Evolutionary conservation across 2,329 filamentous ascomycete species (phyloP).

Genomic region (Beauveria bassiana): DNA sequence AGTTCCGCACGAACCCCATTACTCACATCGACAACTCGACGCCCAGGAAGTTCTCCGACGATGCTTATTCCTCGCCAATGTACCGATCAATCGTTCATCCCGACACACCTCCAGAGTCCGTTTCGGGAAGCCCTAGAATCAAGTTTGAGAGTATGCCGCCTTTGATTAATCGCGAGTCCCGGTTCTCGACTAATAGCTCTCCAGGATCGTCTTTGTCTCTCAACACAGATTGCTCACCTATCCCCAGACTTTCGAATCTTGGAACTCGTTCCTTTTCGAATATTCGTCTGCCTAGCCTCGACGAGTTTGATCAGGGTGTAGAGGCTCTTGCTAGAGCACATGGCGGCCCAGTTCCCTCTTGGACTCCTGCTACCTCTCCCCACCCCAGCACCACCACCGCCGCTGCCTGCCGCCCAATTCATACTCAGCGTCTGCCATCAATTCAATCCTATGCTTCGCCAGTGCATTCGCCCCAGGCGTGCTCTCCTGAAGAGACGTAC

Average conservation of each 20-base stretch:
- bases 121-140: constrained; percentile 27
- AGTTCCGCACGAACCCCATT: constrained; percentile 17
- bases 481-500: constrained; percentile 16
- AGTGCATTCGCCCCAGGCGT: neutral
- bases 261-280: constrained; percentile 14
- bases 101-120: constrained; percentile 24
- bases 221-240: constrained; percentile 19
- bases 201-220: constrained; percentile 18
- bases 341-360: constrained; percentile 20
- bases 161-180: neutral
- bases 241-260: constrained; percentile 17
- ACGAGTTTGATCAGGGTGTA: constrained; percentile 32
- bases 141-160: constrained; percentile 24
- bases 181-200: neutral
- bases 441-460: constrained; percentile 15
- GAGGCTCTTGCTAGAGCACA: constrained; percentile 26
- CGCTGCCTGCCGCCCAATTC: constrained; percentile 16
- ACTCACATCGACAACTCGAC: constrained; percentile 15
- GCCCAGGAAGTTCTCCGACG: constrained; percentile 17
- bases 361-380: constrained; percentile 22
- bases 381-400: constrained; percentile 16
- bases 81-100: constrained; percentile 17
- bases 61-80: constrained; percentile 16
- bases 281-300: constrained; percentile 27
- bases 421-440: constrained; percentile 19